Conservation (phyloP, 2,329 filamentous ascomycete genomes). For the Ophiostoma sp. region DNA sequence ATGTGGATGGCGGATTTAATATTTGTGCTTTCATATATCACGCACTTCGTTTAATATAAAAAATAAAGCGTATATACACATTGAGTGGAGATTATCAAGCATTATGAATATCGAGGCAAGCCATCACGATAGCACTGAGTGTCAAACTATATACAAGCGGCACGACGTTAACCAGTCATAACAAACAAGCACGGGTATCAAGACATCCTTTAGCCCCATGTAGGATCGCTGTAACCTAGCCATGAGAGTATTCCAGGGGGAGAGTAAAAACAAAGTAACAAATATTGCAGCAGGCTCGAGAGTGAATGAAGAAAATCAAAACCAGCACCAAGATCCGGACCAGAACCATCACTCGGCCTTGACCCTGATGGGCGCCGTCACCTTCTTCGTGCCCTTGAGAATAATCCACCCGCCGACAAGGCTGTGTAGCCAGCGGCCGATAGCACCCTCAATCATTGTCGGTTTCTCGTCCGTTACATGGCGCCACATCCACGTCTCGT, state of each 20-base stretch:
- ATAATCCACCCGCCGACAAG: constrained; percentile 24
- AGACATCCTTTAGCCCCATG: no score
- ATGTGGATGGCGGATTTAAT: background rate
- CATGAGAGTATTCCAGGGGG: no score
- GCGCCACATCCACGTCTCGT: constrained; percentile 40
- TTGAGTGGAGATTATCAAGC: no score
- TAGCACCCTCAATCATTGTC: constrained; percentile 31
- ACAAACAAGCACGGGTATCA: no score
- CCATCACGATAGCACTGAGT: background rate
- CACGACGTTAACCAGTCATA: no score
- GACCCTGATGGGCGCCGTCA: background rate
- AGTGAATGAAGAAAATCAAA: background rate
- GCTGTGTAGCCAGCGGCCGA: constrained; percentile 33
- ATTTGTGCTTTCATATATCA: background rate
- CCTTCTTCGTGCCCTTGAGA: constrained; percentile 17
- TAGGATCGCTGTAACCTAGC: no score
- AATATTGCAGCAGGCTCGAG: background rate
- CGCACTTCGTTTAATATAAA: background rate
- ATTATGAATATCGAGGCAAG: no score
- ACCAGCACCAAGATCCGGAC: background rate
- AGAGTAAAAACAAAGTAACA: background rate
- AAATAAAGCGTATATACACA: background rate
- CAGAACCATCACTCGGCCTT: background rate
- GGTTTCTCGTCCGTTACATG: constrained; percentile 28
- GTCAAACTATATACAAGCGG: no score